phyloP scores from a whole-genome alignment of 352 stramenopile species.

The Phytopythium chamaehyphon region DNA sequence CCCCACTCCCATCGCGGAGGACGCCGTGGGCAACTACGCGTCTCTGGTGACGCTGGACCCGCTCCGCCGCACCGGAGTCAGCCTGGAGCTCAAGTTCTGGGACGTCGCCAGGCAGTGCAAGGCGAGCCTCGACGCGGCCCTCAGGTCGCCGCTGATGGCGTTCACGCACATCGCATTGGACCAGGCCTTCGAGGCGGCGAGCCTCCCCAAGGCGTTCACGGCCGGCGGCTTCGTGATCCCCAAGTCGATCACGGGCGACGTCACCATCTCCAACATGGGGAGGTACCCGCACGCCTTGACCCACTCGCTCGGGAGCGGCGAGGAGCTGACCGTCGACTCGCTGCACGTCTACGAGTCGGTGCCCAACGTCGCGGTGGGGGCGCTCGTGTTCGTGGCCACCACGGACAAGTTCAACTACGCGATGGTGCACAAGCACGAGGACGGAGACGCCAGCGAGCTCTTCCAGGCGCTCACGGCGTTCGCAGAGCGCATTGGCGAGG shows the following conservation, averaged over 20 bases:
- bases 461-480: slow-evolving; percentile 12
- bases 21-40: slow-evolving; percentile 25
- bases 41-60: slow-evolving; percentile 15
- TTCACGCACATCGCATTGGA: slow-evolving; percentile 26
- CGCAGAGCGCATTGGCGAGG: too few species aligned
- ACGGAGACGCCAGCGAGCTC: slow-evolving; percentile 10
- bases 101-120: slow-evolving; percentile 34
- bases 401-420: slow-evolving; percentile 19
- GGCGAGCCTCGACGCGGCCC: slow-evolving; percentile 12
- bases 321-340: slow-evolving; percentile 15
- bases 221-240: slow-evolving; percentile 11
- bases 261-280: slow-evolving; percentile 21
- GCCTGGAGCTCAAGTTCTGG: slow-evolving; percentile 29
- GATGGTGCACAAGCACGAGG: slow-evolving; percentile 27
- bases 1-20: slow-evolving; percentile 10
- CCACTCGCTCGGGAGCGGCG: slow-evolving; percentile 8
- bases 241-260: slow-evolving; percentile 15
- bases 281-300: slow-evolving; percentile 14
- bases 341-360: slow-evolving; percentile 26
- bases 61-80: slow-evolving; percentile 17
- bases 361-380: slow-evolving; percentile 2
- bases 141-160: slow-evolving; percentile 11
- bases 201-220: slow-evolving; percentile 10
- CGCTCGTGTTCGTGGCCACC: slow-evolving; percentile 20
- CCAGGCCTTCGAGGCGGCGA: slow-evolving; percentile 15